phyloP scores from a whole-genome alignment of 257 asterid species.

The Solanum sitiens region DNA sequence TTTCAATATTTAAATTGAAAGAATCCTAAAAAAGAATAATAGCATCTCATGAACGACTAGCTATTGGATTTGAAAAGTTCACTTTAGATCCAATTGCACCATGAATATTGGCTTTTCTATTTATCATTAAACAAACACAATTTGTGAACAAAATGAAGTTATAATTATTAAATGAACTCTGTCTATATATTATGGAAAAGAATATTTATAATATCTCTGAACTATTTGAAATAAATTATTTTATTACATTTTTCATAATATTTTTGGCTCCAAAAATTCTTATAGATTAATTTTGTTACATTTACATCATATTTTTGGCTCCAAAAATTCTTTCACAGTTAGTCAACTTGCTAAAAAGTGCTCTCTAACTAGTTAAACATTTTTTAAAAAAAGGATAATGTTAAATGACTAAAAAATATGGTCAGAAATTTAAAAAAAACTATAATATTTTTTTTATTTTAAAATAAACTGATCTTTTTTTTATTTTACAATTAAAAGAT shows the following conservation, averaged over 20 bases:
- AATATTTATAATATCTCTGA: background rate
- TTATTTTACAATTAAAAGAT: no score
- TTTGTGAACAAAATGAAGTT: background rate
- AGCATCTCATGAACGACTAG: background rate
- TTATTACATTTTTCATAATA: background rate
- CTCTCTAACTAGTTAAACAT: background rate
- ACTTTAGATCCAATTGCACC: background rate
- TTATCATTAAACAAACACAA: background rate
- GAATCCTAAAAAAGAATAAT: background rate
- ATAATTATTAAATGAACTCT: background rate
- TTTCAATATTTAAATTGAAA: background rate
- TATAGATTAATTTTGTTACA: background rate
- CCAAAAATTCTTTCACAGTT: background rate
- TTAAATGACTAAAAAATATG: no score
- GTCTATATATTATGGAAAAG: background rate
- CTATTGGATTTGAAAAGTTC: background rate
- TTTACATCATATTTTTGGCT: background rate
- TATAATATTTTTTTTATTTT: no score
- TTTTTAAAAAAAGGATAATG: accelerated
- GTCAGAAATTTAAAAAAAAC: no score
- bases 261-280: background rate
- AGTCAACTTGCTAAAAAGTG: background rate
- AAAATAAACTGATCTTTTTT: no score
- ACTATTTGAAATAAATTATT: background rate
- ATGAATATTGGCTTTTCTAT: conserved; percentile 17